phyloP scores from a whole-genome alignment of 2,329 filamentous ascomycete genomes.

The Dactylellina drechsleri region DNA sequence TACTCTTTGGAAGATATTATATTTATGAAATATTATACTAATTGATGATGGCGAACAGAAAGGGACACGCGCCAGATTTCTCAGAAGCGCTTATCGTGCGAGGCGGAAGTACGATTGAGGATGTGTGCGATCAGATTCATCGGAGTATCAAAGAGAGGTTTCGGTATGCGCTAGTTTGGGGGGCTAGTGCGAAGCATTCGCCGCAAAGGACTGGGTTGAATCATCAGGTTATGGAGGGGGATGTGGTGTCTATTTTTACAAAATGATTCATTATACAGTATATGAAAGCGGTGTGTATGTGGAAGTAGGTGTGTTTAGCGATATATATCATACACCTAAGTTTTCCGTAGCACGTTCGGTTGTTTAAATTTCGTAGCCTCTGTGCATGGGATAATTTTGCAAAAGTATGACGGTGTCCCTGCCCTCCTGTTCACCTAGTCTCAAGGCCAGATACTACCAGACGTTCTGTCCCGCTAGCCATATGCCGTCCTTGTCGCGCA shows the following conservation, averaged over 20 bases:
- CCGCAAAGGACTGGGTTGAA: constrained; percentile 90
- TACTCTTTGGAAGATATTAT: neutral
- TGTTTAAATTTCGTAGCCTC: too few relatives aligned
- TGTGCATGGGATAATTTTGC: too few relatives aligned
- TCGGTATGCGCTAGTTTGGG: constrained; percentile 98
- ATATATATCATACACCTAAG: neutral
- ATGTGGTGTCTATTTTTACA: constrained; percentile 74
- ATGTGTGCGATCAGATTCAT: constrained; percentile 96
- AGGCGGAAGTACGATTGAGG: constrained; percentile 86
- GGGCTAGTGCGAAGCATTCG: constrained; percentile 91
- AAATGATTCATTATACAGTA: constrained; percentile 60
- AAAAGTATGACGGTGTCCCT: too few relatives aligned
- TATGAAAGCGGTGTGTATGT: neutral
- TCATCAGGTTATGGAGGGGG: constrained; percentile 77
- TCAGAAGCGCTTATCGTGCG: constrained; percentile 91
- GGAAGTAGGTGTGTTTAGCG: neutral
- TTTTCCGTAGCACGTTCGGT: too few relatives aligned
- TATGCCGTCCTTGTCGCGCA: too few relatives aligned
- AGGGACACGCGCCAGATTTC: constrained; percentile 90
- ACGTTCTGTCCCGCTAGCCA: too few relatives aligned
- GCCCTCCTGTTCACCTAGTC: too few relatives aligned
- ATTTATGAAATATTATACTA: neutral
- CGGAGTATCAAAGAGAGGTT: constrained; percentile 96
- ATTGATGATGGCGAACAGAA: constrained; percentile 65
- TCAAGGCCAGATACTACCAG: too few relatives aligned